Conservation (phyloP, 495 filamentous ascomycete genomes). For the Glarea lozoyensis region DNA sequence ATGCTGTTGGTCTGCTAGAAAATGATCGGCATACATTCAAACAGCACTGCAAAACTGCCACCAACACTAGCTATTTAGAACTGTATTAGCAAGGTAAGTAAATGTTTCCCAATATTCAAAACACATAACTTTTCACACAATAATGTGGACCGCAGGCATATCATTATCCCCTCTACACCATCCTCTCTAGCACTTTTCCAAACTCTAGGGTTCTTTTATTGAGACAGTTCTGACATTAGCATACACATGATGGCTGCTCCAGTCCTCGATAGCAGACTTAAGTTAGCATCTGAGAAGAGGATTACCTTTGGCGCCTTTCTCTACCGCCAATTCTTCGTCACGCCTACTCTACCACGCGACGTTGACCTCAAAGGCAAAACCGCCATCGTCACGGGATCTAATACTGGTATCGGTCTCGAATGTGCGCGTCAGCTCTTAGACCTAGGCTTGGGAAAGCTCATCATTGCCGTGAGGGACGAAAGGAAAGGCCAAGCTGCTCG, state of each 20-base stretch:
- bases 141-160: too few relatives aligned
- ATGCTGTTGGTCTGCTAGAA: too few relatives aligned
- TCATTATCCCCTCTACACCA: too few relatives aligned
- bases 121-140: too few relatives aligned
- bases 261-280: not conserved
- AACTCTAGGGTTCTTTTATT: too few relatives aligned
- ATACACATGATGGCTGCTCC: not conserved
- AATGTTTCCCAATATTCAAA: too few relatives aligned
- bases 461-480: slow-evolving; percentile 42
- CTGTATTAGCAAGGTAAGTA: too few relatives aligned
- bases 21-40: too few relatives aligned
- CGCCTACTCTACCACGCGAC: not conserved
- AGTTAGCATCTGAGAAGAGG: not conserved
- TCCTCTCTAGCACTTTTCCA: too few relatives aligned
- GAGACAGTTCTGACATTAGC: too few relatives aligned
- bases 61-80: too few relatives aligned
- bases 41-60: too few relatives aligned
- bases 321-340: slow-evolving; percentile 1
- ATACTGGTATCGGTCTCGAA: slow-evolving; percentile 40
- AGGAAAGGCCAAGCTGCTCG: slow-evolving; percentile 36
- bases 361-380: slow-evolving; percentile 24
- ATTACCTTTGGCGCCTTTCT: not conserved
- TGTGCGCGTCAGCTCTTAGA: slow-evolving; percentile 36
- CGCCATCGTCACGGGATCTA: slow-evolving; percentile 43
- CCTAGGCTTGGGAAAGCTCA: slow-evolving; percentile 35